A percentile compares a stretch with the other conserved stretches of the same genome.
phyloP scores from a whole-genome alignment of 2,329 filamentous ascomycete species.

The Aureobasidium sp. region DNA sequence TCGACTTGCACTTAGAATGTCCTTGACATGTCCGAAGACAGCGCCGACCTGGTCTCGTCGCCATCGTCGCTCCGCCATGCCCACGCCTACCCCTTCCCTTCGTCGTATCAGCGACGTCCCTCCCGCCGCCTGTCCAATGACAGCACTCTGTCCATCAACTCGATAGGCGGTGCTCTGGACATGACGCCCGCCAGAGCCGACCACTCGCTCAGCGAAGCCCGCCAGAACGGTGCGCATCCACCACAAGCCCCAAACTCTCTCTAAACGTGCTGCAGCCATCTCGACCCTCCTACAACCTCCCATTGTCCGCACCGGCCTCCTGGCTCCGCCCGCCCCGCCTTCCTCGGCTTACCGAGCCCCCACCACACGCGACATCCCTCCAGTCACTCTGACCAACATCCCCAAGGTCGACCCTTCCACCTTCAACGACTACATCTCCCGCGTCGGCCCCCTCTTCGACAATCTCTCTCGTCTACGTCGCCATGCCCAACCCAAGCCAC shows the following conservation, averaged over 20 bases:
- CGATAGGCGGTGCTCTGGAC: slow-evolving; percentile 76
- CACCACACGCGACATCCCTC: slow-evolving; percentile 59
- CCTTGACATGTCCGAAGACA: slow-evolving; percentile 38
- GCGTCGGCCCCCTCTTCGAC: slow-evolving; percentile 82
- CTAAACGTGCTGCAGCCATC: slow-evolving; percentile 51
- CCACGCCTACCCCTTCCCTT: slow-evolving; percentile 46
- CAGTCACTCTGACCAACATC: slow-evolving; percentile 84
- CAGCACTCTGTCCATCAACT: slow-evolving; percentile 59
- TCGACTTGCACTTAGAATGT: background rate
- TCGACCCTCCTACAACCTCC: slow-evolving; percentile 87
- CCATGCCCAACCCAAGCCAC: slow-evolving; percentile 38
- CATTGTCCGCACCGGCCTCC: slow-evolving; percentile 77
- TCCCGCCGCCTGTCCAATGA: slow-evolving; percentile 71
- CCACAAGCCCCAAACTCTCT: background rate
- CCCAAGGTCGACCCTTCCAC: slow-evolving; percentile 67
- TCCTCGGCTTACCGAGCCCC: slow-evolving; percentile 30
- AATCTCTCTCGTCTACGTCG: slow-evolving; percentile 78
- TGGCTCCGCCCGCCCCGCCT: slow-evolving; percentile 59
- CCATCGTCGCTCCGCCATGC: slow-evolving; percentile 33
- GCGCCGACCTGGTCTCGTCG: slow-evolving; percentile 30
- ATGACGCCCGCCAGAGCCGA: slow-evolving; percentile 50
- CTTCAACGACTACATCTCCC: slow-evolving; percentile 75
- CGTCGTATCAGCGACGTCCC: slow-evolving; percentile 34
- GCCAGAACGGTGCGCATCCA: slow-evolving; percentile 61
- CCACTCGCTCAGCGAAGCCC: slow-evolving; percentile 59